Evolutionary conservation across 345 rosid genomes (phyloP), one percentile per base, ranked within the genome.

Genomic region (Lepidium africanum): DNA sequence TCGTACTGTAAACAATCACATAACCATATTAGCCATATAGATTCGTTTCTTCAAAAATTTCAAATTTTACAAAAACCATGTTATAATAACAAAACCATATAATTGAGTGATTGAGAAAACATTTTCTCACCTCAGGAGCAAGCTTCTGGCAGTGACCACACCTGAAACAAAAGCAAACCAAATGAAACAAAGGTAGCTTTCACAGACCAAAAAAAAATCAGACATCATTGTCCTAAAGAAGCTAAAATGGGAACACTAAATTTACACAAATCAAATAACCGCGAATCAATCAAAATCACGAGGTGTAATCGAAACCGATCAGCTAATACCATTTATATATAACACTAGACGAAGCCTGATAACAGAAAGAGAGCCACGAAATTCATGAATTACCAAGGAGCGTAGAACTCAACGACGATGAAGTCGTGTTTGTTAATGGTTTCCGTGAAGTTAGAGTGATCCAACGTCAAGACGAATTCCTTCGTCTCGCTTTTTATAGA

Each of bases 71-170:
- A 6, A 45, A 30, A 12, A n/a, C n/a, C n/a, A n/a, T n/a, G n/a
- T n/a, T n/a, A n/a, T n/a, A n/a, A n/a, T n/a, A n/a, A n/a, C 2
- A 53, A 5, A 35, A 3, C 12, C 33, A 45, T 37, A 48, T 27
- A 36, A 19, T 2, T 6, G 49, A 51, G 36, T 15, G 11, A 5
- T 39, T 53, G 5, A 17, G 51, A 15, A 61, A 10, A 9, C 9
- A 49, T 45, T 7, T 41, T 15, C 57, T 55, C 72, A 94, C 99
- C 96, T 91, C 89, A 15, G 99, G 99, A 73, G 99, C 95, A 71
- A 94, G 97, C 21, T 74, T 84, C 84, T 86, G 80, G 68, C 99
- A 89, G 81, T 94, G 99, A 2, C 97, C 99, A 61, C 97, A 94
- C 99, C 99, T 91, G 83, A 46, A 61, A 59, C 25, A 56, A 5